Conservation (phyloP, 1,284 basidiomycete genomes). For the Marasmius sp. region DNA sequence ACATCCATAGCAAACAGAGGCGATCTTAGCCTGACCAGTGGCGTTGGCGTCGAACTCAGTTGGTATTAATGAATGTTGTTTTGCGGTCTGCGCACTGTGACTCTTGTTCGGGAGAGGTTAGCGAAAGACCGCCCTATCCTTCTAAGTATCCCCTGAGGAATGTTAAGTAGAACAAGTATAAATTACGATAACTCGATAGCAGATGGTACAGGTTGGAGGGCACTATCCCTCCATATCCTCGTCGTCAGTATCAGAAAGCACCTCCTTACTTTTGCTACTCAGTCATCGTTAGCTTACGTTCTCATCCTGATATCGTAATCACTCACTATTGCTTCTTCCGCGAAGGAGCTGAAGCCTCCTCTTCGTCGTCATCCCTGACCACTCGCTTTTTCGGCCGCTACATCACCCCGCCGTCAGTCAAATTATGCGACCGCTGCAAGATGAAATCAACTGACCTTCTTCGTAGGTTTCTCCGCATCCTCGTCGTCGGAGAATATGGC, state of each 20-base stretch:
- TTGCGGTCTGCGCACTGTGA: too few species aligned
- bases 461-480: slow-evolving; percentile 58
- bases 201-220: neutral
- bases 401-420: slow-evolving; percentile 7
- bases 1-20: too few species aligned
- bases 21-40: too few species aligned
- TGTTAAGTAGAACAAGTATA: too few species aligned
- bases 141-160: too few species aligned
- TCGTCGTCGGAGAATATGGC: slow-evolving; percentile 71
- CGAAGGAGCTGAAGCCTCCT: slow-evolving; percentile 46
- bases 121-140: too few species aligned
- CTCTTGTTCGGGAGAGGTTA: too few species aligned
- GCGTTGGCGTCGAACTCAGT: too few species aligned
- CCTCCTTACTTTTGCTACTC: slow-evolving; percentile 74
- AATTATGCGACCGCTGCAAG: neutral
- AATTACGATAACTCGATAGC: too few species aligned
- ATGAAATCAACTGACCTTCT: slow-evolving; percentile 51
- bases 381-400: slow-evolving; percentile 71
- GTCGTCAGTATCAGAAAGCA: slow-evolving; percentile 77
- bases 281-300: neutral
- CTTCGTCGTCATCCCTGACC: slow-evolving; percentile 75
- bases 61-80: too few species aligned
- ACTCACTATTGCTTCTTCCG: slow-evolving; percentile 78
- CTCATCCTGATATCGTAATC: neutral
- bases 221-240: slow-evolving; percentile 36